Conservation (phyloP, 2,329 filamentous ascomycete genomes). For the Talaromyces amestolkiae region DNA sequence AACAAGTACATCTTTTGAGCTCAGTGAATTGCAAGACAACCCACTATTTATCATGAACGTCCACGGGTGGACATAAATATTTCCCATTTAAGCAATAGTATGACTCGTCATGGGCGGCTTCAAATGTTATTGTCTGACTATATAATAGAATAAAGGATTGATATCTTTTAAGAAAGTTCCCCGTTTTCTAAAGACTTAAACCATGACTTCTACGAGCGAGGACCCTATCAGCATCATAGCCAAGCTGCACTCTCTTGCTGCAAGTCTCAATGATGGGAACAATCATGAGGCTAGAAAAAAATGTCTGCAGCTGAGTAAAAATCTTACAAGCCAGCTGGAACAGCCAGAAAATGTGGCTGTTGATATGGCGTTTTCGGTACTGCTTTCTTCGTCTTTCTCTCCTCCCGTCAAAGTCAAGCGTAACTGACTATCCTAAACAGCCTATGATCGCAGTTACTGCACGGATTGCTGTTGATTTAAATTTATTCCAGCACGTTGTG, state of each 20-base stretch:
- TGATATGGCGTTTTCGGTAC: slow-evolving; percentile 11
- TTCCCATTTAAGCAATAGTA: background rate
- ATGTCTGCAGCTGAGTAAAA: background rate
- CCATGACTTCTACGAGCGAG: background rate
- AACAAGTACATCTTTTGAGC: too few species aligned
- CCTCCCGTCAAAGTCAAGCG: background rate
- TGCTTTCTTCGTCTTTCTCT: background rate
- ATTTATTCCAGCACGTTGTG: slow-evolving; percentile 5
- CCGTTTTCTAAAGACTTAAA: too few species aligned
- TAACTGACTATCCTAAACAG: background rate
- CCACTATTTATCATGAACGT: background rate
- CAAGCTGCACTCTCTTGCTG: background rate
- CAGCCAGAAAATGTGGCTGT: slow-evolving; percentile 6
- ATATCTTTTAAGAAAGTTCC: too few species aligned
- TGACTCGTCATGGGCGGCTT: background rate
- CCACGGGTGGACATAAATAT: background rate
- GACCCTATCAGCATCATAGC: background rate
- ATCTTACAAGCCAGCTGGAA: background rate
- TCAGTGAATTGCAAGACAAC: too few species aligned
- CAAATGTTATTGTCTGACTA: background rate
- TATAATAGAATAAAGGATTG: background rate
- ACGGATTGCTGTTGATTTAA: background rate
- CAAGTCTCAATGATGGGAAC: background rate
- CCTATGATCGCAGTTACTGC: slow-evolving; percentile 6
- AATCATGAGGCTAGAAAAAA: background rate